These are phyloP conservation scores for Chrysanthemum lavandulifolium DNA, from an alignment of 129 eudicot genomes.

Conservation along the genomic window DNA sequence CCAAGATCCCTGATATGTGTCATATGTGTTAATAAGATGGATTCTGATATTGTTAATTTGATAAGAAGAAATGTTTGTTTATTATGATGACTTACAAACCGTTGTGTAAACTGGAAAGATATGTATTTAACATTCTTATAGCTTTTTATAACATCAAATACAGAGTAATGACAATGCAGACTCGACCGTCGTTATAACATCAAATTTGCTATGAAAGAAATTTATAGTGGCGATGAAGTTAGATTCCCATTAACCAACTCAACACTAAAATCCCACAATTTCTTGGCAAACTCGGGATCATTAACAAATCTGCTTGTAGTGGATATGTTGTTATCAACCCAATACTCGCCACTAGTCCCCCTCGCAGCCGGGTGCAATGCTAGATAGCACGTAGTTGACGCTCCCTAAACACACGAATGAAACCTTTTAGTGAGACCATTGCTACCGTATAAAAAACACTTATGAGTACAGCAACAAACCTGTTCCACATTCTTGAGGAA, in stretches of 20 bases:
- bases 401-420: constrained; percentile 43
- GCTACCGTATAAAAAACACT: neutral
- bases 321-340: constrained; percentile 54
- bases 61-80: neutral
- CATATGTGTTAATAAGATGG: too few relatives aligned
- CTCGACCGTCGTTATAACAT: neutral
- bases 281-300: constrained; percentile 63
- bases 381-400: constrained; percentile 75
- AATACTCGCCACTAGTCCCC: constrained; percentile 62
- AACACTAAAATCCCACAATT: constrained; percentile 78
- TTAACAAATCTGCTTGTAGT: constrained; percentile 39
- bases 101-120: neutral
- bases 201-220: neutral
- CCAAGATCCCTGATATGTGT: too few relatives aligned
- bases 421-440: neutral
- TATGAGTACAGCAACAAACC: constrained; percentile 9
- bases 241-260: constrained; percentile 25
- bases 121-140: neutral
- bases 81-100: neutral
- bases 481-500: constrained; percentile 35
- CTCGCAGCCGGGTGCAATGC: constrained; percentile 62
- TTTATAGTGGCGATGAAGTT: constrained; percentile 15
- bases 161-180: neutral
- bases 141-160: constrained; percentile 1
- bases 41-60: neutral